Evolutionary conservation across 2,329 filamentous ascomycete genomes (phyloP), one percentile per base, ranked within the genome.

Genomic region (Aspergillus intermedius): DNA sequence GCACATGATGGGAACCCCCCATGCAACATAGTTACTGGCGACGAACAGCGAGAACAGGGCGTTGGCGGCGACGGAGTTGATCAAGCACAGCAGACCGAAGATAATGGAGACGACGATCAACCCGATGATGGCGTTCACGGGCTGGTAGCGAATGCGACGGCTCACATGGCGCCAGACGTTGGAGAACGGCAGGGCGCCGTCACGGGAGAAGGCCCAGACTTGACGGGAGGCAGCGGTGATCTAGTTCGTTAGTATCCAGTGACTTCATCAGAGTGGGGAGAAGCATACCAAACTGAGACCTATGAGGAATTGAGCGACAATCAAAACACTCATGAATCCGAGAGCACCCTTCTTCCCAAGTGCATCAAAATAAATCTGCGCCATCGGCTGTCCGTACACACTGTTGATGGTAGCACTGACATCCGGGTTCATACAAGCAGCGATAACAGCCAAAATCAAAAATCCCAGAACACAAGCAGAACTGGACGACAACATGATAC

Each of bases 281-380:
- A 40, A 19, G 17, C 32, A 15, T 51, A 69, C 67, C 47, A 81
- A 76, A 25, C 75, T 79, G 1, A 82, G 64, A 1, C 80, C 79
- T 74, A 83, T 83, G 19, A 83, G 69, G 60, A 81, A 84, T 58
- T 83, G 81, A 2, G 81, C 78, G 44, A 81, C 74, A 58, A 82
- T 79, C 17, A 83, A 64, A 0, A 83, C 68, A 1, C 72, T 70
- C 76, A 83, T 83, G 47, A 83, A 71, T 0, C 74, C 80, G 5
- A 84, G 61, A 0, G 81, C 77, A 4, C 79, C 80, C 4, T 74
- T 68, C 60, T 82, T 83, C 8, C 80, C 80, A 8, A 83, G 62
- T 0, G 79, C 77, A 49, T 83, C 79, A 52, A 74, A 82, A 65
- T 82, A 83, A 41, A 83, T 80, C 62, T 73, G 71, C 22, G 77